These are phyloP conservation scores for Sphaerulina vaccinii DNA, from an alignment of 2,329 filamentous ascomycete species.

Conservation along the genomic window DNA sequence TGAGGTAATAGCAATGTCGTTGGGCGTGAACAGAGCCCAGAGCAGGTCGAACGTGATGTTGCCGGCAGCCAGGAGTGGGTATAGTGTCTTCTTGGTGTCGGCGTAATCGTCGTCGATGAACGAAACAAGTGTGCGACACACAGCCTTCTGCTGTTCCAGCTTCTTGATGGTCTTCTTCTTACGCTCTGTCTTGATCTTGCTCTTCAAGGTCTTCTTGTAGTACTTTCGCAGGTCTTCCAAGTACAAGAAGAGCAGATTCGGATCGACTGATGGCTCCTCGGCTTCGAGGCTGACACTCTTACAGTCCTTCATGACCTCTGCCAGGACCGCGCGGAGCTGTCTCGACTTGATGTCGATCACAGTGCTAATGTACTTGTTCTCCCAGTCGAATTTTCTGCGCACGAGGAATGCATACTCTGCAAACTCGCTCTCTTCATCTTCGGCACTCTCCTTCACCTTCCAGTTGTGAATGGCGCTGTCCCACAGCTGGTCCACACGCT, in stretches of 20 bases:
- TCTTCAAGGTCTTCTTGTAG: conserved; percentile 63
- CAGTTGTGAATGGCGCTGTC: conserved; percentile 61
- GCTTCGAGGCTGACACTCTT: conserved; percentile 78
- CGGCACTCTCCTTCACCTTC: conserved; percentile 65
- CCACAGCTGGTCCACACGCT: conserved; percentile 65
- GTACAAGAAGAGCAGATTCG: conserved; percentile 58
- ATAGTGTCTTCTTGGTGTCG: conserved; percentile 73
- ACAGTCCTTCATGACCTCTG: conserved; percentile 70
- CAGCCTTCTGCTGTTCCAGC: conserved; percentile 57
- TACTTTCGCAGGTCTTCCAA: conserved; percentile 70
- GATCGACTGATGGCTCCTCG: conserved; percentile 65
- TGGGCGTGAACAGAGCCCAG: conserved; percentile 87
- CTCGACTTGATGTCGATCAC: conserved; percentile 85
- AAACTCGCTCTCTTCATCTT: conserved; percentile 67
- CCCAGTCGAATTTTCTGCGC: conserved; percentile 77
- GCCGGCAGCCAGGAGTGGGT: conserved; percentile 75
- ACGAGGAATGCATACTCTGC: conserved; percentile 82
- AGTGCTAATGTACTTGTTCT: conserved; percentile 74
- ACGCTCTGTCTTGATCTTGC: conserved; percentile 56
- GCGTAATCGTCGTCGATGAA: conserved; percentile 82
- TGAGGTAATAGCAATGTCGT: conserved; percentile 71
- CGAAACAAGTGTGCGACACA: conserved; percentile 70
- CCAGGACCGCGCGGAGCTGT: conserved; percentile 67
- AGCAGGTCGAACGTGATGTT: conserved; percentile 85
- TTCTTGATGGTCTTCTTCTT: conserved; percentile 62